Evolutionary conservation across 169 alveolate genomes (phyloP), one percentile per base, ranked within the genome.

Genomic region (Fabrea salina): DNA sequence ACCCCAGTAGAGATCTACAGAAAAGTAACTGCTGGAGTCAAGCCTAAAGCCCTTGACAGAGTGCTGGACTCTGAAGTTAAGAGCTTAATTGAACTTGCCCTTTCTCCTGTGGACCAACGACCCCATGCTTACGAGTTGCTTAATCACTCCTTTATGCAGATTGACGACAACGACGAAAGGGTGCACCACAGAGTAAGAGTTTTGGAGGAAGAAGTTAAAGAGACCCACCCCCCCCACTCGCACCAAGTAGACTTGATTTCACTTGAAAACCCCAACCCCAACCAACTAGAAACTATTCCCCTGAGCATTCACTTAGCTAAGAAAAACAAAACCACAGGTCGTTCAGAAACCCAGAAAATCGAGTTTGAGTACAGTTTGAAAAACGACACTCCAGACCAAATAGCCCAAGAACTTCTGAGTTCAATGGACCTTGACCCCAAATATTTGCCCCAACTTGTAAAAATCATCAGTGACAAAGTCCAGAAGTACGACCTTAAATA

Each of bases 1-100:
- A 91, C 90, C 51, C 92, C 95, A 25, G 89, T 89, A 2, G 80
- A 86, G 47, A 90, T 95, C n/a, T 95, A 90, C 82, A 83, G 84
- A 61, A 92, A 91, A 81, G 97, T 93, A 11, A 86, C 64, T 35
- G 7, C 16, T 22, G 85, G 85, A 5, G 35, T 53, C 35, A 64
- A 41, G 51, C 85, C 85, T 16, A 61, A 32, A 5, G 56, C 57
- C n/a, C 25, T 79, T 30, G 68, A 79, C 32, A 59, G 54, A 47
- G 68, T 79, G 25, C 25, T 57, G 13, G 72, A 68, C 27, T 30
- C 27, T 30, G 68, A 67, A 61, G 58, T 79, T 7, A 79, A 68
- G 53, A 66, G 49, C 6, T 72, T 79, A 16, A 79, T 79, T 32
- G 82, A 79, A 54, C 70, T 57, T 19, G 66, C 82, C 56, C 44